phyloP scores from a whole-genome alignment of 2,329 filamentous ascomycete species.

The Calycina marina region DNA sequence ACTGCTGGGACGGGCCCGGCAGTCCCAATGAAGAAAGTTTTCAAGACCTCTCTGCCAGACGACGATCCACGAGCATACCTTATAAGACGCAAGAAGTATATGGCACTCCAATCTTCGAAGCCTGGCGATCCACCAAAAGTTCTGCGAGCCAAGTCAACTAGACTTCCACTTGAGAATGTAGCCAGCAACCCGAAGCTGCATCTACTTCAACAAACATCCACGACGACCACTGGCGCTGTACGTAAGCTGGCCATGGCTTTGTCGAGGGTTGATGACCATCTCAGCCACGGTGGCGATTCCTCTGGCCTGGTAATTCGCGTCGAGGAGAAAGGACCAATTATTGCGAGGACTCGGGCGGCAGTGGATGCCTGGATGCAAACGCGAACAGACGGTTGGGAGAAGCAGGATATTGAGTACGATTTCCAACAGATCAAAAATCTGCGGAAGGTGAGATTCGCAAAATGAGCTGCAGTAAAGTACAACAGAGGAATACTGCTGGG shows the following conservation, averaged over 20 bases:
- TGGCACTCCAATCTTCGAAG: slow-evolving; percentile 4
- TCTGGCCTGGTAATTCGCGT: slow-evolving; percentile 7
- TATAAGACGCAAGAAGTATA: slow-evolving; percentile 18
- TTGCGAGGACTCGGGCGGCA: slow-evolving; percentile 6
- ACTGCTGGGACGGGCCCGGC: not conserved
- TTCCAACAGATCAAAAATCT: too few species aligned
- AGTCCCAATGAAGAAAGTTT: slow-evolving; percentile 3
- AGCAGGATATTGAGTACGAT: slow-evolving; percentile 10
- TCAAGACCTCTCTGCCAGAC: slow-evolving; percentile 14
- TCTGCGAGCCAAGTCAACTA: slow-evolving; percentile 15
- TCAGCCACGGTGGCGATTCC: slow-evolving; percentile 7
- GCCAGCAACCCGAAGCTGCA: slow-evolving; percentile 12
- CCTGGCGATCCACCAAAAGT: slow-evolving; percentile 8
- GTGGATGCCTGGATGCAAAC: slow-evolving; percentile 10
- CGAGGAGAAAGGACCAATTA: slow-evolving; percentile 4
- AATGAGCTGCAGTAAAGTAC: too few species aligned
- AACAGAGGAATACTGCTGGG: too few species aligned
- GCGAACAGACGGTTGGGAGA: too few species aligned
- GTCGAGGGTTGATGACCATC: slow-evolving; percentile 12
- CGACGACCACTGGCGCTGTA: slow-evolving; percentile 6
- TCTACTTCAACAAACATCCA: slow-evolving; percentile 9
- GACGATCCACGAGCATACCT: slow-evolving; percentile 21
- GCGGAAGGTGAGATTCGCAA: too few species aligned
- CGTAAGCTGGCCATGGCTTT: slow-evolving; percentile 3
- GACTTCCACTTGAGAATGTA: slow-evolving; percentile 19